These are phyloP conservation scores for Pichia sp. DNA, from an alignment of 1,139 yeast species.

Conservation along the genomic window DNA sequence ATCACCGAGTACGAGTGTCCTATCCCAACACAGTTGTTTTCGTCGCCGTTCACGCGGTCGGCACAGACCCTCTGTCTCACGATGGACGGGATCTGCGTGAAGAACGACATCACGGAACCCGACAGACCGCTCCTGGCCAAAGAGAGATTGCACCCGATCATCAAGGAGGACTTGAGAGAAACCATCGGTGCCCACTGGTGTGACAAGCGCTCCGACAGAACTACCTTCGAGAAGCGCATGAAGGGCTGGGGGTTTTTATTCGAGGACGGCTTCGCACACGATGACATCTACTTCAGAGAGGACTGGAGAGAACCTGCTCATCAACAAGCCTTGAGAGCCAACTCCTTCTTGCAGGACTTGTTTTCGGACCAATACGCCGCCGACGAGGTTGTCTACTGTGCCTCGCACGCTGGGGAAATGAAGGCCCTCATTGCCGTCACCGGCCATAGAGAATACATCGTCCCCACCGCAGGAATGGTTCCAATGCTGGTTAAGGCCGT, in stretches of 20 bases:
- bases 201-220: conserved; percentile 50
- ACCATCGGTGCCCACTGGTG: conserved; percentile 66
- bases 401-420: conserved; percentile 63
- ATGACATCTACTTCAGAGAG: conserved; percentile 42
- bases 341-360: conserved; percentile 46
- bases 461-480: conserved; percentile 64
- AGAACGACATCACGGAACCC: conserved; percentile 20
- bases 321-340: conserved; percentile 49
- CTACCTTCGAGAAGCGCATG: conserved; percentile 38
- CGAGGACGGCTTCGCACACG: conserved; percentile 45
- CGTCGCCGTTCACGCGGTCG: conserved; percentile 65
- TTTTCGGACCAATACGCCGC: conserved; percentile 36
- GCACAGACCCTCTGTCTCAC: conserved; percentile 54
- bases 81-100: conserved; percentile 46
- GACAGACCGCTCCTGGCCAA: conserved; percentile 5
- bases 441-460: conserved; percentile 50
- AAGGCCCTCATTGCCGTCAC: conserved; percentile 48
- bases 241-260: conserved; percentile 38
- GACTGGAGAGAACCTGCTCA: conserved; percentile 43
- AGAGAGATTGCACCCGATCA: conserved; percentile 34
- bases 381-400: conserved; percentile 41
- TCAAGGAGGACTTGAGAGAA: conserved; percentile 59
- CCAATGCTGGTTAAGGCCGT: conserved; percentile 50
- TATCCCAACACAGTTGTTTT: conserved; percentile 50
- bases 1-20: conserved; percentile 42